phyloP scores from a whole-genome alignment of 169 alveolate species.

The Eimeria nieschulzi region DNA sequence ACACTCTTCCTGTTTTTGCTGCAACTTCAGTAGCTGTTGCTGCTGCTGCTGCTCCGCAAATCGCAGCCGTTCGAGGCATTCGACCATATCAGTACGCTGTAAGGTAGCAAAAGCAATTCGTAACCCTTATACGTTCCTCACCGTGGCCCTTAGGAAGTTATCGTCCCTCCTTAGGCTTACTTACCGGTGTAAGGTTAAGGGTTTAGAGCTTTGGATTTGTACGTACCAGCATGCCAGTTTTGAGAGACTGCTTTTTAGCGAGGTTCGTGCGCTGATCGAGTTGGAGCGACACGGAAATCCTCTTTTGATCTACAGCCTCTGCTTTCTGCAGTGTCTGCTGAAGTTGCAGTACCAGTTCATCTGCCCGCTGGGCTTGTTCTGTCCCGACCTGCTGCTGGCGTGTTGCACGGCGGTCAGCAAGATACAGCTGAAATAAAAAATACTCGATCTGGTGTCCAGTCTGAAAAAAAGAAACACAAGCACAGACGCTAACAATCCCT shows the following conservation, averaged over 20 bases:
- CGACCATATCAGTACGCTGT: slow-evolving; percentile 11
- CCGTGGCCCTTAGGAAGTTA: too few species aligned
- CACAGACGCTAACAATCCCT: too few species aligned
- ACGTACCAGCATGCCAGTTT: neutral
- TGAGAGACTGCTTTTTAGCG: neutral
- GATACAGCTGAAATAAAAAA: slow-evolving; percentile 1
- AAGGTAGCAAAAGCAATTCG: too few species aligned
- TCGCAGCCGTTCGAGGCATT: slow-evolving; percentile 14
- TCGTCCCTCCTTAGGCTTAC: neutral
- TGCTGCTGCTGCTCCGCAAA: slow-evolving; percentile 54
- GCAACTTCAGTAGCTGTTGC: slow-evolving; percentile 5
- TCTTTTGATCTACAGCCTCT: slow-evolving; percentile 5
- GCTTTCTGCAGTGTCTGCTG: slow-evolving; percentile 28
- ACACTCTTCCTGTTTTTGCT: slow-evolving; percentile 36
- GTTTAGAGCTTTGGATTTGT: neutral
- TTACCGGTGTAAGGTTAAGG: neutral
- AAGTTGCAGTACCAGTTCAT: slow-evolving; percentile 1
- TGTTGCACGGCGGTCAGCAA: neutral
- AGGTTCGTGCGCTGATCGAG: slow-evolving; percentile 19
- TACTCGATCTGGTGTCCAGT: neutral
- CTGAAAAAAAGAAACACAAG: too few species aligned
- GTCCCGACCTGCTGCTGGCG: slow-evolving; percentile 4
- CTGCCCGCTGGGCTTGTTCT: neutral
- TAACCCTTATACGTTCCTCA: too few species aligned
- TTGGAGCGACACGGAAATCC: neutral